phyloP scores from a whole-genome alignment of 2,329 filamentous ascomycete genomes.

The Penicillium sp. region DNA sequence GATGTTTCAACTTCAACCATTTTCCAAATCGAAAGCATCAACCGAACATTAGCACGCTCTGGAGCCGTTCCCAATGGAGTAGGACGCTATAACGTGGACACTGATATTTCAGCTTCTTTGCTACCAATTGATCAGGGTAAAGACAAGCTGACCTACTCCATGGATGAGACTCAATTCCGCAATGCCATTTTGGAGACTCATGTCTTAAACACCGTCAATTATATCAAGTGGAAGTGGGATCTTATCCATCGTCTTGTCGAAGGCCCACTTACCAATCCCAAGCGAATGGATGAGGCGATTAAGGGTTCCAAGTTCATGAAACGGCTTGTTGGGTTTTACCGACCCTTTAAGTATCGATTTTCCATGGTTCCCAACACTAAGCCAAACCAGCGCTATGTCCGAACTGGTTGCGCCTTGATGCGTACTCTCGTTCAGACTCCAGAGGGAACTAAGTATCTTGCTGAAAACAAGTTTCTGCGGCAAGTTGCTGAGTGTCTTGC shows the following conservation, averaged over 20 bases:
- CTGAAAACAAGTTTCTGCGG: constrained; percentile 87
- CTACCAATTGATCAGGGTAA: constrained; percentile 42
- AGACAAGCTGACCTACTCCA: constrained; percentile 60
- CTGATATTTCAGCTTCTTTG: constrained; percentile 47
- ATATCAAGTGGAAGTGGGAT: constrained; percentile 97
- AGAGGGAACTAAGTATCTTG: constrained; percentile 81
- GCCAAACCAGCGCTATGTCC: constrained; percentile 90
- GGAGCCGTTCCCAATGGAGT: constrained; percentile 47
- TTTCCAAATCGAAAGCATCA: constrained; percentile 97
- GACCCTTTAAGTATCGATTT: constrained; percentile 96
- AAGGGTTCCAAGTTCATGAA: constrained; percentile 97
- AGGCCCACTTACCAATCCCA: constrained; percentile 85
- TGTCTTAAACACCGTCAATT: constrained; percentile 86
- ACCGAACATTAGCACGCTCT: constrained; percentile 83
- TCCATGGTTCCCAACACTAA: constrained; percentile 87
- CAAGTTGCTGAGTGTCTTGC: constrained; percentile 95
- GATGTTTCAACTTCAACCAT: constrained; percentile 86
- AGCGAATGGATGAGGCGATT: constrained; percentile 89
- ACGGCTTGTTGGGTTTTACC: constrained; percentile 88
- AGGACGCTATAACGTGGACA: constrained; percentile 44
- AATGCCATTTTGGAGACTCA: constrained; percentile 69
- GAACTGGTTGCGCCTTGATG: constrained; percentile 84
- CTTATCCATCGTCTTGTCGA: constrained; percentile 88
- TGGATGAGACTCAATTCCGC: constrained; percentile 66
- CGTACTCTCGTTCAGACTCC: constrained; percentile 80